Conservation (phyloP, 2,329 filamentous ascomycete genomes). For the Lachnellula occidentalis region DNA sequence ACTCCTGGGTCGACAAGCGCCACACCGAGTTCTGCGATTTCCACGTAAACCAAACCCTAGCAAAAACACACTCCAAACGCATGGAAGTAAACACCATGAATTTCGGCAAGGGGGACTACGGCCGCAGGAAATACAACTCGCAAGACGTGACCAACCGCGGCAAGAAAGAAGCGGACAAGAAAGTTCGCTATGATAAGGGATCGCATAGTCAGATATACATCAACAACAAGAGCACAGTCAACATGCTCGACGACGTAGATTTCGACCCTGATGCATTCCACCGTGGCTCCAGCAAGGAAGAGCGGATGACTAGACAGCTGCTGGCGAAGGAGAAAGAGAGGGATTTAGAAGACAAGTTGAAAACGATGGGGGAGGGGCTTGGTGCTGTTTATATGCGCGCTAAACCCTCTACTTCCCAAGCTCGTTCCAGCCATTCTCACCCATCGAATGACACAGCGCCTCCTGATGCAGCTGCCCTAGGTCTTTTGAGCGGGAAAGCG, state of each 20-base stretch:
- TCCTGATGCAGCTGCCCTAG: constrained; percentile 42
- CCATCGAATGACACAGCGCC: constrained; percentile 9
- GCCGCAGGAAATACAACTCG: constrained; percentile 23
- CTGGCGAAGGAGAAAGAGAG: constrained; percentile 66
- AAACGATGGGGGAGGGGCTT: constrained; percentile 56
- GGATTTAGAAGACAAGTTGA: constrained; percentile 64
- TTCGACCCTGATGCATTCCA: constrained; percentile 47
- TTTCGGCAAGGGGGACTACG: constrained; percentile 32
- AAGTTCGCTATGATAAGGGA: constrained; percentile 49
- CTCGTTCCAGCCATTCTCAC: constrained; percentile 2
- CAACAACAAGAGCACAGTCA: constrained; percentile 47
- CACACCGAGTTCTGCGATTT: constrained; percentile 91
- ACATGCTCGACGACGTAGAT: constrained; percentile 61
- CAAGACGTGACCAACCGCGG: constrained; percentile 21
- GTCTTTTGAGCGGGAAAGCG: constrained; percentile 36
- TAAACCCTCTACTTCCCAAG: constrained; percentile 12
- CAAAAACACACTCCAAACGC: constrained; percentile 60
- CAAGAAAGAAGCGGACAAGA: constrained; percentile 27
- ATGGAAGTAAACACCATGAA: constrained; percentile 75
- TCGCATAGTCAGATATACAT: constrained; percentile 54
- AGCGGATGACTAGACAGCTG: constrained; percentile 59
- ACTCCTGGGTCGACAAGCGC: constrained; percentile 78
- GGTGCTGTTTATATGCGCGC: constrained; percentile 65
- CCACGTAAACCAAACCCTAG: constrained; percentile 77
- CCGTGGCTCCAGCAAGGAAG: constrained; percentile 54